Evolutionary conservation across 139 green algal species (phyloP), one percentile per base, ranked within the genome.

Genomic region (Tetradesmus obliquus): DNA sequence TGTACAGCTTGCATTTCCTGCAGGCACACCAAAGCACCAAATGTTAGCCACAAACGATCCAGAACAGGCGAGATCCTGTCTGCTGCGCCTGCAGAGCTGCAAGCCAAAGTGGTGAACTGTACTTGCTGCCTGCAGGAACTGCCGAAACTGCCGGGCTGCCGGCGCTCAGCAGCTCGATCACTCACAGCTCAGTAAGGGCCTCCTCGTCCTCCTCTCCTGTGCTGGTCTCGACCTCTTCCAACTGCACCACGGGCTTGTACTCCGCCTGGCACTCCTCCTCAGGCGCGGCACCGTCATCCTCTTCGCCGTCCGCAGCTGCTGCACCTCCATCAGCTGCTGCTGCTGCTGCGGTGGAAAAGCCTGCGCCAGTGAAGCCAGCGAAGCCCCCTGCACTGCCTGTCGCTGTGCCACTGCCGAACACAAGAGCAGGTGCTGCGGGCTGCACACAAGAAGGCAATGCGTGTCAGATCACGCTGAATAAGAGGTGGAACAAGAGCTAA

Each of bases 1-100:
- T 97, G 93, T 99, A 99, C 91, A 99, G 96, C 94, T 99, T 99
- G 93, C 95, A 96, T 93, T 99, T 99, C 15, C 97, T 99, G 97
- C 94, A 91, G 91, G 22, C 20, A n/a, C 76, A 55, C 22, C 5
- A 3, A 15, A 2, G 22, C n/a, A 53, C 76, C n/a, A 53, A 53
- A 19, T 76, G 66, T 19, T 24, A 12, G n/a, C 17, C 17, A 20
- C 66, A 76, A 19, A 24, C 66, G 15, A 4, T 71, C 6, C 57
- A 24, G 66, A 24, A 24, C 10, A 22, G 3, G 10, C 17, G 17
- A 76, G 3, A 7, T 76, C 3, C 17, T 71, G 60, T 3, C 66
- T 76, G 17, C 17, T 76, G 66, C n/a, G 12, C 24, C 7, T 55
- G 76, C 13, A 5, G 8, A 82, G 76, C 76, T 17, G 3, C 4